Base-by-base conservation (phyloP, 208 protist genomes). In the Angomonas desouzai region DNA sequence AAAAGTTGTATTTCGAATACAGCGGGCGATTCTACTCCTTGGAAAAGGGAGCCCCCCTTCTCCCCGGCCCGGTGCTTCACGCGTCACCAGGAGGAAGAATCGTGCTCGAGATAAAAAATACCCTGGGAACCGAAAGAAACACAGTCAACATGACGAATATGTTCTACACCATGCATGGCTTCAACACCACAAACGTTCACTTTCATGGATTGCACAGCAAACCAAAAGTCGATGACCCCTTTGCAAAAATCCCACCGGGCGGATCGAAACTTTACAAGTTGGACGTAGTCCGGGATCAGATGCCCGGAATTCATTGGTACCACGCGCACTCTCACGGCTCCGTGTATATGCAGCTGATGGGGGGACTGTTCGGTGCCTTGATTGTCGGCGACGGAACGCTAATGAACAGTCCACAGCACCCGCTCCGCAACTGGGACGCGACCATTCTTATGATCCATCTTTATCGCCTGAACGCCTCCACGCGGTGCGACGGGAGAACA, bases 271-370 rank as follows among this genome's bases (percentile, higher is more conserved):
- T 68, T 22, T 96, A 94, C 74, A 83, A 77, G 61, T 68, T 94
- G n/a, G 43, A 22, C 16, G 78, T 96, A 18, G 80, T 76, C 10
- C 71, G 75, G 25, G 72, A 87, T 40, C 88, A 96, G 53, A 61
- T 83, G 62, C 82, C 83, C 36, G 88, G 91, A 38, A 51, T 92
- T 27, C 82, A 94, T 61, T 93, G 89, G 81, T 94, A 94, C 51
- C 91, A 94, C 65, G 72, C 85, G 1, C 91, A 96, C 66, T 68
- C 76, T 0, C 88, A 94, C 73, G 88, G 91, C 7, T 85, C 81
- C 1, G 64, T 72, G 27, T 85, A 90, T 64, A 69, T 73, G 23
- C 78, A 93, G 22, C 57, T 93, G 43, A 92, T 93, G 83, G 76
- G 79, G 32, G 91, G 85, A 11, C 69, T 94, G 40, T 93, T 94